Percentiles rank a stretch among this genome's conserved stretches.
These are phyloP conservation scores for Perkinsus marinus DNA, from an alignment of 169 alveolate genomes.

Conservation along the genomic window DNA sequence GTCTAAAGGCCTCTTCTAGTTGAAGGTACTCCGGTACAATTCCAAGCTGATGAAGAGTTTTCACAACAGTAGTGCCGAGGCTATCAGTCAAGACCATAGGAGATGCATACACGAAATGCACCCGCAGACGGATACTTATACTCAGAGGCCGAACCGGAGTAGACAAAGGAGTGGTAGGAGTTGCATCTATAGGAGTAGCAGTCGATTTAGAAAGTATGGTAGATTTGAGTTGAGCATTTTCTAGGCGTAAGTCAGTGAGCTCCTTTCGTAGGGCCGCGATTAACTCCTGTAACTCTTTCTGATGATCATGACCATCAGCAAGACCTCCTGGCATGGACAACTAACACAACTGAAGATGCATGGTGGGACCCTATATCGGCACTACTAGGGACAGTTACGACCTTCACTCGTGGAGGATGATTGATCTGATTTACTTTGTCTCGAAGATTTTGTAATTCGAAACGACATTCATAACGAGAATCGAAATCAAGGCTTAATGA, in stretches of 20 bases:
- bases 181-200: background rate
- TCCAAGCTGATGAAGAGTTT: background rate
- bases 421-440: no score
- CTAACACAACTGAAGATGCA: background rate
- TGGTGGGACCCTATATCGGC: no score
- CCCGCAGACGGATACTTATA: background rate
- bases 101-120: background rate
- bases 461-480: no score
- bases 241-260: background rate
- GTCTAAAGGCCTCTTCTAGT: background rate
- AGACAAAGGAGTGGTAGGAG: background rate
- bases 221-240: background rate
- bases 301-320: background rate
- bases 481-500: no score
- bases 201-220: background rate
- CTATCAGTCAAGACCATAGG: background rate
- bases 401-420: no score
- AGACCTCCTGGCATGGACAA: background rate
- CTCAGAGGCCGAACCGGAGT: background rate
- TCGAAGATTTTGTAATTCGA: no score
- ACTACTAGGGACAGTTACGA: no score
- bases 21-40: background rate
- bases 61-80: background rate
- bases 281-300: background rate
- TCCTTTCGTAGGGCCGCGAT: background rate